Conservation (phyloP, 2,329 filamentous ascomycete genomes). For the Sporothrix schenckii region DNA sequence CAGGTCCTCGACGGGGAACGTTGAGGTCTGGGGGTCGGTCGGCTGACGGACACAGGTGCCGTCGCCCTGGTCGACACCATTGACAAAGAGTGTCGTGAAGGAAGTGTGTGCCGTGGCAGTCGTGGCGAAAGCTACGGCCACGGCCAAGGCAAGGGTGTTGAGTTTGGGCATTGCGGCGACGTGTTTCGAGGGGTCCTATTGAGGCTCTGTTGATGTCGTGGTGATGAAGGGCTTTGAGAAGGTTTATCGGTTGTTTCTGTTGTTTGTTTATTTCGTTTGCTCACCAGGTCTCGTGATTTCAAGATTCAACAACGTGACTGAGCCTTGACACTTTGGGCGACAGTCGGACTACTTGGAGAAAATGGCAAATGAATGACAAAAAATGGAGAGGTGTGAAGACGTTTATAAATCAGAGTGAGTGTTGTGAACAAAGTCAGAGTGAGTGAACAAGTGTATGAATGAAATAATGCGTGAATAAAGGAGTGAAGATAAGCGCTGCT, state of each 20-base stretch:
- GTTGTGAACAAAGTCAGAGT: slow-evolving; percentile 10
- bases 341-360: not conserved
- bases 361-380: not conserved
- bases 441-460: not conserved
- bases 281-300: not conserved
- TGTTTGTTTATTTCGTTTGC: slow-evolving; percentile 8
- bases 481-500: not conserved
- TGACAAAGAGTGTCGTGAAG: slow-evolving; percentile 65
- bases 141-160: slow-evolving; percentile 44
- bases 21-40: slow-evolving; percentile 54
- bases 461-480: not conserved
- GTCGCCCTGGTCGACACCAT: slow-evolving; percentile 67
- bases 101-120: slow-evolving; percentile 60
- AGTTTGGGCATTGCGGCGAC: slow-evolving; percentile 41
- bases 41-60: slow-evolving; percentile 73
- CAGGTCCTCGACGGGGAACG: slow-evolving; percentile 61
- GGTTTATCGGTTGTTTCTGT: not conserved
- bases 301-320: not conserved
- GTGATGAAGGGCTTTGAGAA: no score
- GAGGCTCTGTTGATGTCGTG: not conserved
- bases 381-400: not conserved
- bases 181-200: not conserved
- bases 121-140: slow-evolving; percentile 45
- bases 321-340: not conserved
- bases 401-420: not conserved